Percentiles rank a stretch among this genome's conserved stretches.
These are phyloP conservation scores for Diaporthe ampelina DNA, from an alignment of 2,329 filamentous ascomycete species.

Conservation along the genomic window DNA sequence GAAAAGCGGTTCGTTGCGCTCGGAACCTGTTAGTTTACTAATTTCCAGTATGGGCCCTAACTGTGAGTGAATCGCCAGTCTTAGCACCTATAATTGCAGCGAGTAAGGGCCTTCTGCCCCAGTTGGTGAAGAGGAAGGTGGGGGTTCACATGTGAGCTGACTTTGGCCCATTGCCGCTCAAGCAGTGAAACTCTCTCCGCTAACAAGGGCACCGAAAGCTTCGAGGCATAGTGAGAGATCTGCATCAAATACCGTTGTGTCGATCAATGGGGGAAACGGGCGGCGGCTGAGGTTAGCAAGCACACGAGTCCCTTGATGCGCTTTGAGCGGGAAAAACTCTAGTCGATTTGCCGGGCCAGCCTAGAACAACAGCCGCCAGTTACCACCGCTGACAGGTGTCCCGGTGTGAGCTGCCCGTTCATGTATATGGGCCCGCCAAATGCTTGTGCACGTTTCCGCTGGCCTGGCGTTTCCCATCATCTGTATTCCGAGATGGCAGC, in stretches of 20 bases:
- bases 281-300: constrained; percentile 23
- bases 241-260: constrained; percentile 28
- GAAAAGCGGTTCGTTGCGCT: constrained; percentile 26
- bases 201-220: not conserved
- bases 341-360: constrained; percentile 19
- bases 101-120: not conserved
- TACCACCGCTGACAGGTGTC: constrained; percentile 17
- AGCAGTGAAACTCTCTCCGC: not conserved
- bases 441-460: constrained; percentile 9
- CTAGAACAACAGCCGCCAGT: constrained; percentile 18
- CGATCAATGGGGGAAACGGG: constrained; percentile 7
- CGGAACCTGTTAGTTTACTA: constrained; percentile 25
- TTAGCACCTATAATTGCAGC: constrained; percentile 12
- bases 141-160: constrained; percentile 15
- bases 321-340: constrained; percentile 17
- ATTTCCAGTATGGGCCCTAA: constrained; percentile 18
- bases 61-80: constrained; percentile 11
- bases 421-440: constrained; percentile 6
- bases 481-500: constrained; percentile 30
- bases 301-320: constrained; percentile 15
- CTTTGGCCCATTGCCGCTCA: not conserved
- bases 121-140: not conserved
- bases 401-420: not conserved
- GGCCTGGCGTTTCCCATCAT: constrained; percentile 20
- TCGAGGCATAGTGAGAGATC: constrained; percentile 12